Evolutionary conservation across 2,329 filamentous ascomycete species (phyloP), one percentile per base, ranked within the genome.

Genomic region (Lachnellula willkommii): DNA sequence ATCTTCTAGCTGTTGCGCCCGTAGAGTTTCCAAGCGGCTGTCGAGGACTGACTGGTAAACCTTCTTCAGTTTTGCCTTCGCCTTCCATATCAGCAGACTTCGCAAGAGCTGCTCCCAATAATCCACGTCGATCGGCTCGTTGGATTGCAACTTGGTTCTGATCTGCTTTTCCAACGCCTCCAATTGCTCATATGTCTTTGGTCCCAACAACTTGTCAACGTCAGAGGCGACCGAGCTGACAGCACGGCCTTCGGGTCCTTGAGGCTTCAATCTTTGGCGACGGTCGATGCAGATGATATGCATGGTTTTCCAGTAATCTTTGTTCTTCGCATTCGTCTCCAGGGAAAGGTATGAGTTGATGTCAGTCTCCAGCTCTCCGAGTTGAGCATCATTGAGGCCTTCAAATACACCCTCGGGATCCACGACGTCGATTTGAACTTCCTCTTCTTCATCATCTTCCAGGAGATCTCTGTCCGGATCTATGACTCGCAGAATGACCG

Each of bases 51-150:
- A 83, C 62, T 89, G 84, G 62, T 87, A 92, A 15, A 96, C 85
- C 59, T 83, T 85, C 63, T 84, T 85, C 52, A 99, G 74, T 70
- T 87, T 90, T 2, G 91, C 90, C 70, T 89, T 91, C 36, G 94
- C 90, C 74, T 97, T 97, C 85, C 90, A 96, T 1, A 96, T 84
- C 6, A 88, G 78, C 60, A 99, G 76, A 68, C 87, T 95, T 63
- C 86, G 85, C 59, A 99, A 77, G 15, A 99, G 78, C 69, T 96
- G 90, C 69, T 95, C 90, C 94, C 94, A 99, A 71, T 97, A 99
- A 73, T 99, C 94, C 2, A 89, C 90, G 71, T 99, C 94, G 63
- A 99, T 93, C 40, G 65, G 63, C 68, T 96, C 92, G 68, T 96
- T 87, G 7, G 90, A 95, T 52, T 85, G 80, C 48, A 99, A 76